Base-by-base conservation (phyloP, 192 early-diverging fungal species). In the Linnemannia schmuckeri region DNA sequence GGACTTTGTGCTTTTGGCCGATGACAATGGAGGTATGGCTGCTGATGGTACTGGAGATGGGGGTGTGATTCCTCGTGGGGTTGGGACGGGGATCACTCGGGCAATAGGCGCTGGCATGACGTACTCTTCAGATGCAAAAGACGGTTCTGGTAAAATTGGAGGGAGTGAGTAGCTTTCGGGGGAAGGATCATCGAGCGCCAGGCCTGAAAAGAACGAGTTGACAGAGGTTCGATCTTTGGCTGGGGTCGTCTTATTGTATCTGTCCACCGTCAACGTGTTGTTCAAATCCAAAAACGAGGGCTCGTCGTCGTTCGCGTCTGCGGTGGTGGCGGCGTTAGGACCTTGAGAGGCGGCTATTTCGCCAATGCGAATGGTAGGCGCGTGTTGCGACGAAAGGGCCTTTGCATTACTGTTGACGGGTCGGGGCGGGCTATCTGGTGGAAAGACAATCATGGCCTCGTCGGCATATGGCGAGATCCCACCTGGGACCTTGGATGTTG, bases 91-190 rank as follows among this genome's bases (percentile, higher is more conserved):
- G 49, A 72, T 55, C 22, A 76, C 61, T 18, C 85, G 72, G 0
- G 85, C 79, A 15, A 81, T 76, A 66, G 79, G 80, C 9, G 85
- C 76, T 52, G 85, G 80, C 35, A 87, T 87, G 52, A 87, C 78
- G 33, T 44, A 87, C 47, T 78, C 76, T 3, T 81, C 85, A 17
- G 79, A 78, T 6, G 76, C 55, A 52, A 78, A 77, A 0, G 49
- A 73, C 8, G 44, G 42, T 9, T 78, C 77, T 63, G 78, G 77
- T 44, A 79, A 49, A 13, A 77, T 47, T 0, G 54, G 74, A 8
- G 52, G 61, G 30, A 66, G 61, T 2, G 30, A 66, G 27, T 35
- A 66, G 30, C 61, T 33, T 15, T 66, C 61, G 10, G 78, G 70
- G 8, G 33, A 15, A 6, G 85, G 85, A 57, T 81, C 85, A 6